These are phyloP conservation scores for Arthrobotrys sinensis DNA, from an alignment of 2,329 filamentous ascomycete species.

Conservation along the genomic window DNA sequence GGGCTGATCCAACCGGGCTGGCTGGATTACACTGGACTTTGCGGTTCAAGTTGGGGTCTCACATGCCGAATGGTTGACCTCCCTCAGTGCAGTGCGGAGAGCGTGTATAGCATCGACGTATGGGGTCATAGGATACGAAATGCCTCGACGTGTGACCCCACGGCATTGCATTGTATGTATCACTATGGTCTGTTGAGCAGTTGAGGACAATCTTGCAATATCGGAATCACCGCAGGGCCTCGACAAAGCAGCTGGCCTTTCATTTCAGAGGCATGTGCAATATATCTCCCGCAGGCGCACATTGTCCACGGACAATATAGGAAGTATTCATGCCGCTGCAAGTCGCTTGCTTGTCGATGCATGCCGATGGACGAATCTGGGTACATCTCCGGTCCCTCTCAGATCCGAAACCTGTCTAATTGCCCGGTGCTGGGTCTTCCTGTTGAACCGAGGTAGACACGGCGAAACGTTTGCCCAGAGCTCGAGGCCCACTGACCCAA, in stretches of 20 bases:
- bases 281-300: not conserved
- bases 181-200: constrained; percentile 11
- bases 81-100: not conserved
- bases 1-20: constrained; percentile 35
- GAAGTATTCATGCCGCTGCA: constrained; percentile 11
- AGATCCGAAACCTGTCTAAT: constrained; percentile 30
- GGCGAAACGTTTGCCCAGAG: constrained; percentile 29
- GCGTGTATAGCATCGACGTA: not conserved
- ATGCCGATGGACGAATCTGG: constrained; percentile 47
- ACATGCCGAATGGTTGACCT: constrained; percentile 29
- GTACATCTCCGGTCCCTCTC: constrained; percentile 32
- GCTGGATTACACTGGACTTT: constrained; percentile 11
- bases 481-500: constrained; percentile 10
- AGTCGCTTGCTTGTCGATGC: constrained; percentile 14
- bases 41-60: constrained; percentile 24
- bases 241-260: not conserved
- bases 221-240: not conserved
- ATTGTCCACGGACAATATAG: not conserved
- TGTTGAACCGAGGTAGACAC: constrained; percentile 40
- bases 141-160: not conserved
- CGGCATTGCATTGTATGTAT: constrained; percentile 12
- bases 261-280: constrained; percentile 23
- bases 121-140: constrained; percentile 20
- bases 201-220: constrained; percentile 17
- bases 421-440: constrained; percentile 6